phyloP scores from a whole-genome alignment of 2,329 filamentous ascomycete genomes.

The Colletotrichum tofieldiae region DNA sequence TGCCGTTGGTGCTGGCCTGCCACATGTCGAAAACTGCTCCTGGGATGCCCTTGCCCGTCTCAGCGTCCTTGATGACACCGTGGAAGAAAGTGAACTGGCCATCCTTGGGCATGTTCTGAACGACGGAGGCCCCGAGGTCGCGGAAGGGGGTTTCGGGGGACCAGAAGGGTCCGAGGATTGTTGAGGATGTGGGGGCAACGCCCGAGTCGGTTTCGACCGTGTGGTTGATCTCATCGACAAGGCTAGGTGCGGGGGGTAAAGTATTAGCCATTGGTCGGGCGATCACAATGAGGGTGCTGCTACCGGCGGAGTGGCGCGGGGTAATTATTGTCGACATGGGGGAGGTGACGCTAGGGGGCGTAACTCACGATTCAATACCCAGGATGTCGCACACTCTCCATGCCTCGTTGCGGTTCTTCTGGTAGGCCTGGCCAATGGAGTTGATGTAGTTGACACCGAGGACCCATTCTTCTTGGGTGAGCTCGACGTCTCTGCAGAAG shows the following conservation, averaged over 20 bases:
- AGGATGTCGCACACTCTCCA: conserved; percentile 43
- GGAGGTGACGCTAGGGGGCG: neutral
- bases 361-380: conserved; percentile 40
- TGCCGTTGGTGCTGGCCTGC: conserved; percentile 72
- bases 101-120: conserved; percentile 42
- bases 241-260: conserved; percentile 1
- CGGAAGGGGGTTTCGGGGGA: conserved; percentile 44
- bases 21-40: conserved; percentile 73
- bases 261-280: neutral
- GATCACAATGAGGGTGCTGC: neutral
- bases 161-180: conserved; percentile 44
- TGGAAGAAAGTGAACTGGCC: conserved; percentile 42
- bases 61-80: conserved; percentile 43
- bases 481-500: conserved; percentile 41
- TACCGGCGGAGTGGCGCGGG: conserved; percentile 5
- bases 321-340: neutral
- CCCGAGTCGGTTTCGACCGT: conserved; percentile 37
- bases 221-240: conserved; percentile 44
- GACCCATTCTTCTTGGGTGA: conserved; percentile 42
- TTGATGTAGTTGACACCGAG: conserved; percentile 44
- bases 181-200: conserved; percentile 38
- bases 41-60: conserved; percentile 46
- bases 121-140: conserved; percentile 41
- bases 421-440: conserved; percentile 43
- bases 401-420: conserved; percentile 44